phyloP scores from a whole-genome alignment of 768 basidiomycete genomes.

The Ramaria rubella region DNA sequence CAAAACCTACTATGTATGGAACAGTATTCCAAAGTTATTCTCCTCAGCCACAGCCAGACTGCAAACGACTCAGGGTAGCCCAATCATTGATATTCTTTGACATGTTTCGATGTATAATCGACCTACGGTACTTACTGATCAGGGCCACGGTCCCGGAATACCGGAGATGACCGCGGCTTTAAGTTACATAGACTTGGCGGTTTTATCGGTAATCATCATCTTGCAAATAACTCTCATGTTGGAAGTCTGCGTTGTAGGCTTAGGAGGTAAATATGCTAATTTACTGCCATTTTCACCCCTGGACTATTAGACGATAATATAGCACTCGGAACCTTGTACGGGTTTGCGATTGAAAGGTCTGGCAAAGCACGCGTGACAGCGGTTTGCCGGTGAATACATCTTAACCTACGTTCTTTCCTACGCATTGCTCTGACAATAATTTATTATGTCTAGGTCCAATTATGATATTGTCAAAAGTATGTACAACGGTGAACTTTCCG shows the following conservation, averaged over 20 bases:
- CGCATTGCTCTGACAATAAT: not conserved
- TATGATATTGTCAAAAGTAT: conserved; percentile 6
- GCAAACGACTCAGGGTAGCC: no score
- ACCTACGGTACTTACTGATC: no score
- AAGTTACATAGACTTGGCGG: not conserved
- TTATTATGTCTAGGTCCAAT: not conserved
- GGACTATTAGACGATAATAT: not conserved
- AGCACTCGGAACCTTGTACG: conserved; percentile 29
- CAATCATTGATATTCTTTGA: no score
- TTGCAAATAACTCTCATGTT: not conserved
- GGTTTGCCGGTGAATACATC: conserved; percentile 23
- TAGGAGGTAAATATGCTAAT: conserved; percentile 13
- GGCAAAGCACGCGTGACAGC: conserved; percentile 23
- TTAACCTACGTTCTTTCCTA: not conserved
- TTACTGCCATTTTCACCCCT: not conserved
- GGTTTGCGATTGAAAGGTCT: conserved; percentile 21
- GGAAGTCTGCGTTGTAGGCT: conserved; percentile 15
- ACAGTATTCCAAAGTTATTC: no score
- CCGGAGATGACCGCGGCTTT: no score
- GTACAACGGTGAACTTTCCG: not conserved
- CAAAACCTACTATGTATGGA: no score
- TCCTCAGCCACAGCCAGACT: no score
- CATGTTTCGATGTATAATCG: no score
- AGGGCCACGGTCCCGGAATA: no score
- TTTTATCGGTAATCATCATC: not conserved